A percentile compares a stretch with the other conserved stretches of the same genome.
phyloP scores from a whole-genome alignment of 805 yeast genomes.

The Lipomyces chichibuensis region DNA sequence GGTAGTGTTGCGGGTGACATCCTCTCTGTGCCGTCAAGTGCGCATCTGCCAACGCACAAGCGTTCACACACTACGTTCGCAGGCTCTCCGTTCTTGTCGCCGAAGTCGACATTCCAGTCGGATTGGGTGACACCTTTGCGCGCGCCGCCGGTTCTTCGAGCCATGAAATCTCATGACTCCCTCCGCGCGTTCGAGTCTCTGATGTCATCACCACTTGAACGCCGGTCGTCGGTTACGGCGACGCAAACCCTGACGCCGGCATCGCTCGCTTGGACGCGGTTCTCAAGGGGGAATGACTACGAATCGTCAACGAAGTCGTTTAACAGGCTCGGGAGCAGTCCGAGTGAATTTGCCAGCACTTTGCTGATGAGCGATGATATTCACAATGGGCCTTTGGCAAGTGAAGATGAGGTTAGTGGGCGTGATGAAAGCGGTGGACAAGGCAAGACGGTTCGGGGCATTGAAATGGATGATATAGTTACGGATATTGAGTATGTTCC shows the following conservation, averaged over 20 bases:
- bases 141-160: constrained; percentile 1
- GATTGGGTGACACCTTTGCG: background rate
- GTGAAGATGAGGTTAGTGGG: constrained; percentile 4
- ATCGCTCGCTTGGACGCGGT: background rate
- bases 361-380: constrained; percentile 18
- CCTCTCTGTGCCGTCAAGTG: background rate
- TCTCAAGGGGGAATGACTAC: background rate
- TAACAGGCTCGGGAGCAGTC: constrained; percentile 6
- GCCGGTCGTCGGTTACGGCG: background rate
- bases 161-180: constrained; percentile 18
- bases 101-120: background rate
- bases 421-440: constrained; percentile 2
- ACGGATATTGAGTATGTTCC: constrained; percentile 20
- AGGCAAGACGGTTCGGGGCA: constrained; percentile 10
- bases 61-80: background rate
- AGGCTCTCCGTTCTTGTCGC: background rate
- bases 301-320: background rate
- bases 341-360: constrained; percentile 18
- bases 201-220: constrained; percentile 6
- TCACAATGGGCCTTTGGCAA: constrained; percentile 8
- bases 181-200: constrained; percentile 23
- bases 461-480: constrained; percentile 32
- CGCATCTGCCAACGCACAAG: background rate
- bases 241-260: background rate
- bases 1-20: constrained; percentile 6